Base-by-base conservation (phyloP, 2,329 filamentous ascomycete genomes). In the Monosporascus sp. region DNA sequence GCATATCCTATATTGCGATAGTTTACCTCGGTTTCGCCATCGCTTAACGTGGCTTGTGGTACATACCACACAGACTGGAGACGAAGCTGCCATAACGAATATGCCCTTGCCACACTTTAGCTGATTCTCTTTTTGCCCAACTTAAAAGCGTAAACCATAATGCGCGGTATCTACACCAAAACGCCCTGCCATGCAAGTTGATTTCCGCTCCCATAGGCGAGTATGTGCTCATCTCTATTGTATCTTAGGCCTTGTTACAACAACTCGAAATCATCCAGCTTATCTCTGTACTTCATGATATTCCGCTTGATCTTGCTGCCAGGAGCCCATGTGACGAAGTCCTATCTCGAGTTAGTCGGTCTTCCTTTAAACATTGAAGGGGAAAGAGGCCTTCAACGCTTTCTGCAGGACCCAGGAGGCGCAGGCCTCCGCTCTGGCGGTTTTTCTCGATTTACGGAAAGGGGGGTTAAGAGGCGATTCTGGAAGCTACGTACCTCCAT, bases 221-320 rank as follows among this genome's bases (percentile, higher is more conserved):
- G 37, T 5, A 17, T 20, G 2, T 48, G 31, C 17, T 5, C 14
- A 31, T 37, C 15, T 37, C 22, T 50, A 28, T 15, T 17, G 5
- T 48, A 5, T 7, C n/a, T 41, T 38, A 26, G 17, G 3, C 37
- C 7, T 7, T 11, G 6, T 61, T 71, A 94, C 64, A 96, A 75
- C 68, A 97, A 75, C 75, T 97, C 93, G 67, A 96, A 97, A 73
- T 97, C 93, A 73, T 97, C 93, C 73, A 97, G 73, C 77, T 96
- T 90, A 72, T 97, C 91, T 63, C 91, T 85, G 70, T 97, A 97
- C 73, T 89, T 90, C 83, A 96, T 86, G 59, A 97, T 96, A 68
- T 91, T 94, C 68, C 88, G 83, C 87, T 96, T 96, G 71, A 97
- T 92, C 88, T 97, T 97, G 72, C 90, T 95, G 55, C 90, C 91